Evolutionary conservation across 768 basidiomycete genomes (phyloP), one percentile per base, ranked within the genome.

Genomic region (Pleurotus citrinopileatus): DNA sequence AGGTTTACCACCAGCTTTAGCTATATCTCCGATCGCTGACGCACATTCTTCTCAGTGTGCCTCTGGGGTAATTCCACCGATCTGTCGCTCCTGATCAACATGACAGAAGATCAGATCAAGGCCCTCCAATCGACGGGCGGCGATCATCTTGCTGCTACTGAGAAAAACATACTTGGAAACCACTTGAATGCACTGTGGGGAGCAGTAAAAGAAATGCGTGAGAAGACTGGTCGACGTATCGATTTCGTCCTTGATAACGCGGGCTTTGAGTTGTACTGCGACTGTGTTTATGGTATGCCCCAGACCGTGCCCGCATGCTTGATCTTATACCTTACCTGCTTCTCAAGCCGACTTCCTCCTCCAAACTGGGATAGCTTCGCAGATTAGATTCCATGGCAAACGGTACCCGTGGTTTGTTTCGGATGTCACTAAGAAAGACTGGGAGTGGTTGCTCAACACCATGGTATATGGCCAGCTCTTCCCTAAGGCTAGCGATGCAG

Each of bases 61-160:
- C 78, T 96, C 10, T 97, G 94, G 94, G 95, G 95, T 13, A 97
- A 98, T 71, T 94, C 94, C 7, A 98, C 95, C 46, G 95, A 97
- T 70, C 77, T 97, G 46, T 96, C 94, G 2, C 79, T 98, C 32
- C 78, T 97, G 55, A 98, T 97, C 69, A 92, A 98, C 72, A 96
- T 97, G 94, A 90, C 90, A 5, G 95, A 98, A 70, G 94, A 97
- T 26, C 94, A 97, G 68, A 97, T 98, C 73, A 94, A 94, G 67
- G 82, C 87, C 42, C 78, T 97, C n/a, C 95, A 98, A 66, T 94
- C 94, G 12, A 96, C 94, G 15, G 95, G 94, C 9, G 93, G 94
- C n/a, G 95, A 94, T 42, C 84, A 92, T 57, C 84, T 98, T 42
- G 94, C 94, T 2, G 91, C 93, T 1, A 94, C 95, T 1, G 94